Base-by-base conservation (phyloP, 2,329 filamentous ascomycete genomes). In the Epichloe coenophiala region DNA sequence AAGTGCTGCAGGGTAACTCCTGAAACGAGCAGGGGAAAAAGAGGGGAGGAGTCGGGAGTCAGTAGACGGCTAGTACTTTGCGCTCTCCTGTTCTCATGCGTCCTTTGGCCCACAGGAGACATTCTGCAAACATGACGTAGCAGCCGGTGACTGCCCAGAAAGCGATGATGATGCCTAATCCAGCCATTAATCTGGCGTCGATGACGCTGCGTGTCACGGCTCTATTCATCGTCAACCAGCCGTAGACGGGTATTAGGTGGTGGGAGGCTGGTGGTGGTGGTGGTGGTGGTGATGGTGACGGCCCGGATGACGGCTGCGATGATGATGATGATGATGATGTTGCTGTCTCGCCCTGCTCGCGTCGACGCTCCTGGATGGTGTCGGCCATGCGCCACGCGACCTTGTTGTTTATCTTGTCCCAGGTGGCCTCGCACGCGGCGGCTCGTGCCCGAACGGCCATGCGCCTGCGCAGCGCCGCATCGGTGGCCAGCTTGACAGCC, bases 371-470 rank as follows among this genome's bases (percentile, higher is more conserved):
- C 15, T 71, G 68, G 46, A 78, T 75, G n/a, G 67, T 68, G 47
- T 76, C 72, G 3, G 73, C 68, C 66, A 86, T 77, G 51, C 77
- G 74, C 73, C 78, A 80, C 3, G 83, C 83, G 1, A 84, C 82
- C 46, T 76, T 78, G 58, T 83, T 83, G 66, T 84, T 83, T 63
- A 86, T 83, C 65, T 77, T 82, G 52, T 84, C 80, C 83, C 83
- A 86, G 23, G 23, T 23, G 23, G 23, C 23, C 23, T 23, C n/a
- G n/a, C n/a, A n/a, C n/a, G n/a, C n/a, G n/a, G n/a, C n/a, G n/a
- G n/a, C n/a, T n/a, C n/a, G n/a, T n/a, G n/a, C n/a, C n/a, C n/a
- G n/a, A n/a, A n/a, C n/a, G n/a, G n/a, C n/a, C 23, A 23, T 23
- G 1, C 23, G 23, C 23, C 23, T 23, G 23, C 23, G 23, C 2